Conservation (phyloP, 1,139 yeast genomes). For the Martiniozyma asiatica region DNA sequence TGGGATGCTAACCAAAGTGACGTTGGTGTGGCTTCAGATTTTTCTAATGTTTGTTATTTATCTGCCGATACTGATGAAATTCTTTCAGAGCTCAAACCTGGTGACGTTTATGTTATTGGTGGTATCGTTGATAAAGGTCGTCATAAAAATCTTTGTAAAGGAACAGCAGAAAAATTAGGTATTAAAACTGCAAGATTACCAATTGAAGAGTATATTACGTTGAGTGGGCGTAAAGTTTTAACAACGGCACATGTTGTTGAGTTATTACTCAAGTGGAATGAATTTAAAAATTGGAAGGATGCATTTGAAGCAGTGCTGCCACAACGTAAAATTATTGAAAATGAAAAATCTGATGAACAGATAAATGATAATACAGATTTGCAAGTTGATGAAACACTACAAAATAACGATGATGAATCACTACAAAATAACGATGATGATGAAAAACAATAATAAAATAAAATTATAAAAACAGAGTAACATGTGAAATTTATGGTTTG, state of each 20-base stretch:
- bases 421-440: constrained; percentile 1
- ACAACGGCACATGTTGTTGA: constrained; percentile 95
- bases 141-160: constrained; percentile 67
- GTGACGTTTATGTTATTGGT: constrained; percentile 74
- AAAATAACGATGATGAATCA: background rate
- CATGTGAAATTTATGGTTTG: no score
- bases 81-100: constrained; percentile 47
- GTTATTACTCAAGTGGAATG: constrained; percentile 70
- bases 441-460: constrained; percentile 1
- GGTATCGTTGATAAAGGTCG: constrained; percentile 96
- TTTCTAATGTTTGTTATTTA: constrained; percentile 48
- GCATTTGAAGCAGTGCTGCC: constrained; percentile 85
- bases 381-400: no score
- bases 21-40: constrained; percentile 14
- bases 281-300: constrained; percentile 65
- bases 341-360: background rate
- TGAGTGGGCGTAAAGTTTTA: constrained; percentile 78
- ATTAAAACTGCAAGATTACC: constrained; percentile 73
- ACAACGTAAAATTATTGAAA: constrained; percentile 43
- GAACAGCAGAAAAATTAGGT: constrained; percentile 69
- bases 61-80: constrained; percentile 81
- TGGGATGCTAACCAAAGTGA: constrained; percentile 10
- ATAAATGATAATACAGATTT: background rate
- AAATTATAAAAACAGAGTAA: no score
- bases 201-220: constrained; percentile 69